Base-by-base conservation (phyloP, 2,329 filamentous ascomycete genomes). In the Karstenula rhodostoma region DNA sequence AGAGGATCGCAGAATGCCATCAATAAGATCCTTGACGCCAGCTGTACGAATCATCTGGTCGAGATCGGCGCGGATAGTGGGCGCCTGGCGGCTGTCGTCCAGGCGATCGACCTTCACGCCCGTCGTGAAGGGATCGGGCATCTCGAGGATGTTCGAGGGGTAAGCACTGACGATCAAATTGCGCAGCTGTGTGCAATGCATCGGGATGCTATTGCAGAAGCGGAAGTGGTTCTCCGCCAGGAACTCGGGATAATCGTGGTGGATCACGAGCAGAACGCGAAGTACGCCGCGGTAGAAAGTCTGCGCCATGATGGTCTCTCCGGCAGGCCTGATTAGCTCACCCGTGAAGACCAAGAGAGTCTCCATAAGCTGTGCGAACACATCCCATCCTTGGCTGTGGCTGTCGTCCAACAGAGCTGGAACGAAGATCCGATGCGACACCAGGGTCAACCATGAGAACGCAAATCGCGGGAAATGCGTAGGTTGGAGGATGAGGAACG, bases 231-330 rank as follows among this genome's bases (percentile, higher is more conserved):
- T 93, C 69, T 94, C 92, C 6, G 92, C 90, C 44, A 99, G 81
- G 77, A 97, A 99, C 58, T 97, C 93, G 0, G 94, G 91, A 78
- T 93, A 98, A 77, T 99, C 95, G 73, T 98, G 95, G 68, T 97
- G 92, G 56, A 99, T 82, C 55, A 96, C 86, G 35, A 96, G 82
- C 57, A 98, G 81, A 61, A 97, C 86, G 73, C 96, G 93, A 50
- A 96, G 82, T 1, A 91, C 87, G 9, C 90, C 93, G 62, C 92
- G 89, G 77, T 97, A 97, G 62, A 96, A 87, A 57, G 94, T 92
- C 75, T 92, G 94, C 35, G 89, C 87, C 53, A 91, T 85, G 35
- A 87, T 83, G 3, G 89, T 84, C 17, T 93, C 85, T 59, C 89
- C 89, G 29, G 89, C 81, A 10, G 89, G 85, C 78, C 94, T 95